Evolutionary conservation across 257 asterid species (phyloP), one percentile per base, ranked within the genome.

Genomic region (Plantago elongata): DNA sequence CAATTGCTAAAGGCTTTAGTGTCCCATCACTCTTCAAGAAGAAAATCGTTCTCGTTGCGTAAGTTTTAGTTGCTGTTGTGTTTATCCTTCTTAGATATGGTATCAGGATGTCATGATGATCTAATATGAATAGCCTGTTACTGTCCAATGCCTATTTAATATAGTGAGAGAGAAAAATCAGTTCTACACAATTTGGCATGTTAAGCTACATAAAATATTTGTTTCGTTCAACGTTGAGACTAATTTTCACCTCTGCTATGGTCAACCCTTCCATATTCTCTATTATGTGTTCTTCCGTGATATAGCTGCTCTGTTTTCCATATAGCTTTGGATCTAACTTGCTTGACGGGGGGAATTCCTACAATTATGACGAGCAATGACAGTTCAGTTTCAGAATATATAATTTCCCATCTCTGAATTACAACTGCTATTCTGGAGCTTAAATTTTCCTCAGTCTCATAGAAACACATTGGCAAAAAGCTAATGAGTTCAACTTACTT

Each of bases 291-390:
- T 76, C 80, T 62, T 55, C 76, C 7, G 82, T 61, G 50, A 86
- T 81, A 29, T 71, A 68, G 72, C 96, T 81, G 45, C 68, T 72
- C 67, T 88, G 96, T 2, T 74, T 64, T 13, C 96, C 93, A 63
- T 79, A 86, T 13, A 69, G 42, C 51, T 63, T 44, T 3, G 86
- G 76, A 69, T 88, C 74, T 30, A 88, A 77, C 68, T 78, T 71
- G 85, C 96, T 83, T 67, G 62, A 50, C 65, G 86, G 96, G 40
- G 95, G 95, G 22, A 88, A 88, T 56, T 80, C 85, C 96, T 88
- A 82, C 63, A 54, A 12, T 11, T 15, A 22, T 13, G 57, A 69
- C n/a, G n/a, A 46, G 38, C 22, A 30, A 63, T 51, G 49, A 45
- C 43, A 42, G 27, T 37, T 65, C 18, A 49, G 54, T 45, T 51